A percentile compares a stretch with the other conserved stretches of the same genome.
phyloP scores from a whole-genome alignment of 208 protist species.

The Angomonas deanei region DNA sequence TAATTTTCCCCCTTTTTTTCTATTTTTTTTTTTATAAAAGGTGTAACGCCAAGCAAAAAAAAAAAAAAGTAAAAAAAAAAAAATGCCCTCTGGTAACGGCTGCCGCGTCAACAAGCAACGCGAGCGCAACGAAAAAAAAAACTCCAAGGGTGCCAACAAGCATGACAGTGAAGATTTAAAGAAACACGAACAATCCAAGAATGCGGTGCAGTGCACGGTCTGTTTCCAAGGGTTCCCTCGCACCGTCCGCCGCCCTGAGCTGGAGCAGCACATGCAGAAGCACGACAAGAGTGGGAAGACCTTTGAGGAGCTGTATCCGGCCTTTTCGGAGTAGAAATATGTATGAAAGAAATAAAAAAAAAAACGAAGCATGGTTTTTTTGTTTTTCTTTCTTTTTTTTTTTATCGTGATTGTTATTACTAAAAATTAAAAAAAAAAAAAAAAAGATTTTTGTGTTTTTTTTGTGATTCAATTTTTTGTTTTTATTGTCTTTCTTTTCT shows the following conservation, averaged over 20 bases:
- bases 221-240: constrained; percentile 73
- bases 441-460: not conserved
- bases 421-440: not conserved
- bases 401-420: not conserved
- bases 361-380: not conserved
- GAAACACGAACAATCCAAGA: constrained; percentile 74
- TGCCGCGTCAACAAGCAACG: constrained; percentile 61
- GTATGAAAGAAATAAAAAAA: not conserved
- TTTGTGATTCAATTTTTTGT: not conserved
- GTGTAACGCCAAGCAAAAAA: too few species aligned
- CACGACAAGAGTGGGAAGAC: constrained; percentile 53
- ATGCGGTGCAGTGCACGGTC: constrained; percentile 64
- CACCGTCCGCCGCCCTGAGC: constrained; percentile 59
- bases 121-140: constrained; percentile 50
- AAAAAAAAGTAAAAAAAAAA: too few species aligned
- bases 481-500: constrained; percentile 9
- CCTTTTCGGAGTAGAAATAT: constrained; percentile 18
- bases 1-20: not conserved
- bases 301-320: constrained; percentile 53
- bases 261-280: constrained; percentile 75
- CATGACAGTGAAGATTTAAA: constrained; percentile 59
- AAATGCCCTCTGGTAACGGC: constrained; percentile 75
- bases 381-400: constrained; percentile 8
- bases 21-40: constrained; percentile 13
- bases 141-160: constrained; percentile 21